These are phyloP conservation scores for Zarea fungicola DNA, from an alignment of 2,329 filamentous ascomycete species.

Conservation along the genomic window DNA sequence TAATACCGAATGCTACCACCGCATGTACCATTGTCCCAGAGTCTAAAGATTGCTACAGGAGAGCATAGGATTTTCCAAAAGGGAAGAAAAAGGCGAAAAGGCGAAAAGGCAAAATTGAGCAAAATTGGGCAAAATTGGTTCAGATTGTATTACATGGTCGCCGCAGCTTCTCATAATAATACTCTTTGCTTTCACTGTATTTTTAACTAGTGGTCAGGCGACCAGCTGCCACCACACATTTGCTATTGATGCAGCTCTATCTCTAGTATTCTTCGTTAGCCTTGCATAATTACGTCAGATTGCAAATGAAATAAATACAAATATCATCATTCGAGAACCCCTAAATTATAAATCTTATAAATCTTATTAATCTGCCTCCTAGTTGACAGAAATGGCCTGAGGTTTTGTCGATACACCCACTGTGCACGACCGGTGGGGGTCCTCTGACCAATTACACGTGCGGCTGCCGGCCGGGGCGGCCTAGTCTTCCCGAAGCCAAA, in stretches of 20 bases:
- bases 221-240: background rate
- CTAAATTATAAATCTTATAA: background rate
- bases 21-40: slow-evolving; percentile 62
- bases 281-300: background rate
- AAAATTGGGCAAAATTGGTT: background rate
- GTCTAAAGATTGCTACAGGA: background rate
- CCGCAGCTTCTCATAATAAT: background rate
- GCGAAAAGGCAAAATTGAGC: background rate
- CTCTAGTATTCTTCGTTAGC: background rate
- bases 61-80: too few species aligned
- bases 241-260: background rate
- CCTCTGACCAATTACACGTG: slow-evolving; percentile 11
- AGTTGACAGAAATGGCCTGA: background rate
- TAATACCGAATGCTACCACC: slow-evolving; percentile 98
- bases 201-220: slow-evolving; percentile 4
- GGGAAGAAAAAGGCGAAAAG: too few species aligned
- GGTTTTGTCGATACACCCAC: background rate
- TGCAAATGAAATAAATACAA: background rate
- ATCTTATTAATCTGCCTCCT: background rate
- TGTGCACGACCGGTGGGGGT: background rate
- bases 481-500: slow-evolving; percentile 10
- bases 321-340: too few species aligned
- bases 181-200: slow-evolving; percentile 2
- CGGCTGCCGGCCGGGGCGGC: too few species aligned
- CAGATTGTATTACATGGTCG: background rate